Evolutionary conservation across 1,284 basidiomycete genomes (phyloP), one percentile per base, ranked within the genome.

Genomic region (Mycosarcoma mackinlayi): DNA sequence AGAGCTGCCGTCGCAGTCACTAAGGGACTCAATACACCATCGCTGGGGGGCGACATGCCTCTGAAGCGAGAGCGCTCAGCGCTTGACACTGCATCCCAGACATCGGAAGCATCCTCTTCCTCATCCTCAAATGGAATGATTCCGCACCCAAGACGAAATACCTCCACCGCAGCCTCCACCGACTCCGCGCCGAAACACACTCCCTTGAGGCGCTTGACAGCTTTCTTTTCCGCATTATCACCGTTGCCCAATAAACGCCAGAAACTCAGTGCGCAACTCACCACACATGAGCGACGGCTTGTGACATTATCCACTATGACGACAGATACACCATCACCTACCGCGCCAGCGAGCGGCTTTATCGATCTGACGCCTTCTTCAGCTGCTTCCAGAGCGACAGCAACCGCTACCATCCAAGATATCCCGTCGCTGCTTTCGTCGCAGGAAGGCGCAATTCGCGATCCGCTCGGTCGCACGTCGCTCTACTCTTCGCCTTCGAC

Each of bases 381-480:
- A 18, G 3, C 41, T 4, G 13, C 34, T n/a, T 39, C 39, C 1
- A 30, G 38, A 6, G 11, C 38, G 8, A 19, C 49, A 33, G 5
- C 24, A 2, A 27, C 53, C 6, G 14, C 33, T 16, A n/a, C 28
- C 39, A 24, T 18, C 25, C 7, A 28, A 38, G 27, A 48, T 48
- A 31, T 45, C 21, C 44, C 24, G 7, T 33, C 23, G 19, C 39
- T 47, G 14, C 40, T 50, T 5, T 16, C 44, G 0, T 44, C 39
- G 23, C 63, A 61, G n/a, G 56, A 70, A 50, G 66, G 60, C 14
- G 56, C 56, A 3, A 64, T 70, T 27, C 66, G 61, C 9, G 56
- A 70, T 31, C 64, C 66, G 3, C 52, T 57, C n/a, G 44, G 35
- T 9, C 66, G 56, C 25, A 57, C 40, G 18, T 34, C 18, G 4